Evolutionary conservation across 192 early-diverging fungal genomes (phyloP), one percentile per base, ranked within the genome.

Genomic region (Coemansia sp.): DNA sequence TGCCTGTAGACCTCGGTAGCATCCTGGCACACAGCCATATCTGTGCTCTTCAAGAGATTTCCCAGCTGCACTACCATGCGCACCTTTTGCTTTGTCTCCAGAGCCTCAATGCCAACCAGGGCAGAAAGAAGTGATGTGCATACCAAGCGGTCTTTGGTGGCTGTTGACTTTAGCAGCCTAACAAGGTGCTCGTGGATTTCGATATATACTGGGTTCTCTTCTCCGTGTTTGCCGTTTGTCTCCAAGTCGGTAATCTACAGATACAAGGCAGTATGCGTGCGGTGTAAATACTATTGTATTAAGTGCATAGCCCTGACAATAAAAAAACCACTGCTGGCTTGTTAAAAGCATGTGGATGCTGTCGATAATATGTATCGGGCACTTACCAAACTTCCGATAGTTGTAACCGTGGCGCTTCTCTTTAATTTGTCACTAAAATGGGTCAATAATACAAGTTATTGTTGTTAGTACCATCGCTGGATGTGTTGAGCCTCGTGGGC

Each of bases 81-180:
- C 27, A 47, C 40, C n/a, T 47, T 50, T 47, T 68, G 65, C 15
- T 18, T 40, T n/a, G 58, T 45, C 24, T 68, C 58, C 17, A 68
- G 42, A 2, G 19, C 38, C 10, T 60, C 50, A 10, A 60, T 45
- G 13, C 46, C 40, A 1, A 54, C 47, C 19, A 67, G 29, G 19
- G 49, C 57, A 0, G 51, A 48, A 18, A 65, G 48, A 25, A 65
- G 46, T 3, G 55, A 41, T 17, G 55, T 53, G 29, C 54, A 57
- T 35, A 50, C 63, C 15, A 58, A 40, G 22, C 54, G 63, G 37
- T 65, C 63, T 14, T 39, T 28, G 10, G 38, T 10, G 20, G 52
- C 36, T 3, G 36, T 14, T 1, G 63, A 53, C 9, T 42, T 30
- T 2, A 58, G 23, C 5, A 53, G 45, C 20, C 41, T 58, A 17